phyloP scores from a whole-genome alignment of 176 grass and related monocot species.

The Microstegium vimineum region DNA sequence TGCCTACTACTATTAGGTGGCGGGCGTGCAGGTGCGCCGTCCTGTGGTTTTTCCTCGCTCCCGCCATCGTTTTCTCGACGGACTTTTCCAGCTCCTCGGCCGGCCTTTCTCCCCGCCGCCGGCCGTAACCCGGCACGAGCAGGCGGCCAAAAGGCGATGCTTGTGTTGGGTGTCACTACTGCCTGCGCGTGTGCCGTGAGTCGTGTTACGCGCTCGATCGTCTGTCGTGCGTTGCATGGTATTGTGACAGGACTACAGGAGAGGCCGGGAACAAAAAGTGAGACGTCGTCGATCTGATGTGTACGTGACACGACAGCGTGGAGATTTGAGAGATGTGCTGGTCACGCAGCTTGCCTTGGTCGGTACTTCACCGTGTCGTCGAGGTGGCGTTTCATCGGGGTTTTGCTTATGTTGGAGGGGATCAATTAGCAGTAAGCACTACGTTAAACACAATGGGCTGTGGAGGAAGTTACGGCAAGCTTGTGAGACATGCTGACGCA shows the following conservation, averaged over 20 bases:
- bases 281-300: not conserved
- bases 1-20: constrained; percentile 13
- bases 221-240: constrained; percentile 13
- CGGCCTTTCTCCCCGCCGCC: not conserved
- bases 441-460: not conserved
- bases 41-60: not conserved
- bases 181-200: not conserved
- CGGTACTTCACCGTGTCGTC: not conserved
- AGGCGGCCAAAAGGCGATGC: not conserved
- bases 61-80: constrained; percentile 27
- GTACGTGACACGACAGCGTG: not conserved
- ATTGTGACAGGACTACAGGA: no score
- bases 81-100: not conserved
- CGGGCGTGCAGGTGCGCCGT: not conserved
- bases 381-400: constrained; percentile 8
- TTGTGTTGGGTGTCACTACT: not conserved
- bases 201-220: not conserved
- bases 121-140: constrained; percentile 1
- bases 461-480: constrained; percentile 7
- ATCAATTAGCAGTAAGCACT: not conserved
- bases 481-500: not conserved
- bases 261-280: not conserved
- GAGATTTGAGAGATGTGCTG: not conserved
- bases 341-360: not conserved
- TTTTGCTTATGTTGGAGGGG: constrained; percentile 37